Base-by-base conservation (phyloP, 2,329 filamentous ascomycete species). In the Hypoxylon sp. region DNA sequence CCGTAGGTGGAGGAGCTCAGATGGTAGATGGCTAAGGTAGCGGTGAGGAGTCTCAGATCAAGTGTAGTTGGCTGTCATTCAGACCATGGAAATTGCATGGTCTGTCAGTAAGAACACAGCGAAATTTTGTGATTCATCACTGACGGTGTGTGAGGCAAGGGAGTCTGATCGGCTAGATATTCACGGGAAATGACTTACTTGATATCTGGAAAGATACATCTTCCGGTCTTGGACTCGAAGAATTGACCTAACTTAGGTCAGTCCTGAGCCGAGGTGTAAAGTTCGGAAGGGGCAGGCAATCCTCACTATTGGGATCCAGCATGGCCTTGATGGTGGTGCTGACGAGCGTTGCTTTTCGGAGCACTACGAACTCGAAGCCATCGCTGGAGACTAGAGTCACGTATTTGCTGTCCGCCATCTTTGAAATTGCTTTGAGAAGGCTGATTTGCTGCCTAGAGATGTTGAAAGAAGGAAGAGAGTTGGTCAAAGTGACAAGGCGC, bases 341-440 rank as follows among this genome's bases (percentile, higher is more conserved):
- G 73, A 91, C 82, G 73, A 87, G 82, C 64, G 91, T 88, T 2
- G 91, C 89, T 51, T 91, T 89, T 56, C 91, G 88, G 58, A 91
- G 82, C 53, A 94, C 84, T 68, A 92, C 87, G 76, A 92, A 94
- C 80, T 93, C 91, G 76, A 88, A 93, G 72, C 87, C 90, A 78
- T 95, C 92, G 70, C 83, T 85, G 0, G 91, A 93, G 42, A 93
- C 84, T 54, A 95, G 86, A 4, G 92, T 94, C 69, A 94, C 86
- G 78, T 93, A 94, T 74, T 92, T 89, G 78, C 85, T 54, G 53
- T 70, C 65, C 44, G 68, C 65, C 72, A 75, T 76, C 22, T 70
- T n/a, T 71, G 55, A 63, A 51, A 20, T 30, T 28, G 53, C 16
- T 49, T 32, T 18, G 9, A 11, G 42, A 18, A 24, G 30, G 24